Percentiles rank a stretch among this genome's conserved stretches.
Evolutionary conservation across 805 yeast species (phyloP).

Genomic region (Saturnispora silvae): DNA sequence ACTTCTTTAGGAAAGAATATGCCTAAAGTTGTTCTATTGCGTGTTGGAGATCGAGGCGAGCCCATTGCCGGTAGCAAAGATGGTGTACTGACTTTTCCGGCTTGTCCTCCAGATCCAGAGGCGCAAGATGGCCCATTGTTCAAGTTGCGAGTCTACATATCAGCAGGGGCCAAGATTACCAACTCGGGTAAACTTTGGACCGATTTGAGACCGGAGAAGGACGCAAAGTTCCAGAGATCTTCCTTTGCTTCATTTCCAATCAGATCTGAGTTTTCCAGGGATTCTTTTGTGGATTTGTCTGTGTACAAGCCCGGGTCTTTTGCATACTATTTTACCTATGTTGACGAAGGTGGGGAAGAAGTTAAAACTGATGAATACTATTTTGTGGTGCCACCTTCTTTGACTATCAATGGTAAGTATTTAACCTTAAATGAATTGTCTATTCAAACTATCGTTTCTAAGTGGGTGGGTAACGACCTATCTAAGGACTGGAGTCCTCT

Average conservation of each 20-base stretch:
- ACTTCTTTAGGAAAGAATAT: constrained; percentile 10
- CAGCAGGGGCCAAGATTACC: constrained; percentile 66
- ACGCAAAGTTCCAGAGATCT: constrained; percentile 42
- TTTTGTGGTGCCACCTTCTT: constrained; percentile 73
- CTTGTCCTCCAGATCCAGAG: constrained; percentile 26
- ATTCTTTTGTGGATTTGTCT: constrained; percentile 48
- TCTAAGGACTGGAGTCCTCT: constrained; percentile 51
- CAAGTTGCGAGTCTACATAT: constrained; percentile 48
- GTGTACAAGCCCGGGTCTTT: constrained; percentile 71
- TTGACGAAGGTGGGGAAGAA: constrained; percentile 22
- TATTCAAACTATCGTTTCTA: constrained; percentile 77
- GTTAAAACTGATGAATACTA: constrained; percentile 35
- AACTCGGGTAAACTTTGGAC: constrained; percentile 65
- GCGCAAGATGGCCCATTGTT: constrained; percentile 32
- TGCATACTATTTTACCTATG: constrained; percentile 59
- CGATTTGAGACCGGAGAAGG: constrained; percentile 47
- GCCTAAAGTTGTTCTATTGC: constrained; percentile 34
- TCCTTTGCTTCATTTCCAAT: constrained; percentile 42
- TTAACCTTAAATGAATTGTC: constrained; percentile 71
- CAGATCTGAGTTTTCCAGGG: constrained; percentile 50
- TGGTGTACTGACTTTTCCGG: constrained; percentile 44
- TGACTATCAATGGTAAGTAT: constrained; percentile 43
- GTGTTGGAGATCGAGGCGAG: constrained; percentile 37
- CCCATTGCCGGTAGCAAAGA: constrained; percentile 30
- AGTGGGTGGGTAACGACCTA: constrained; percentile 70